Evolutionary conservation across 768 basidiomycete genomes (phyloP).

Genomic region (Zangia roseola): DNA sequence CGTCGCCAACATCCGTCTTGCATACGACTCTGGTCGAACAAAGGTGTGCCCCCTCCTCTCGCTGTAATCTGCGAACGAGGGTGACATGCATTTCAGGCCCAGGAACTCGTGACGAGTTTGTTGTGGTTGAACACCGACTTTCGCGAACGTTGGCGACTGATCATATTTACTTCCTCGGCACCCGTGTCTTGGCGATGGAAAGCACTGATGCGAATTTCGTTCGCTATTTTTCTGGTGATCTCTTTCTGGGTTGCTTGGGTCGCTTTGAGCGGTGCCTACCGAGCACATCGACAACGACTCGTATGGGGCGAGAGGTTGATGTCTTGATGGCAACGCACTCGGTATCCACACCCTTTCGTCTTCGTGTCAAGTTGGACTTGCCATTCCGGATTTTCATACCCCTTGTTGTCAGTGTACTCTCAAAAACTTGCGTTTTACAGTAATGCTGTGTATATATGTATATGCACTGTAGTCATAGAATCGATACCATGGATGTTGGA

Average conservation of each 20-base stretch:
- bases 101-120: constrained; percentile 59
- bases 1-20: constrained; percentile 57
- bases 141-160: constrained; percentile 70
- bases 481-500: too few species aligned
- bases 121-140: constrained; percentile 79
- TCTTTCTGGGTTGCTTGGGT: constrained; percentile 63
- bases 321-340: constrained; percentile 40
- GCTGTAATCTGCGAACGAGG: not conserved
- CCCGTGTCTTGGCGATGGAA: constrained; percentile 78
- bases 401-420: not conserved
- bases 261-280: constrained; percentile 62
- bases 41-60: constrained; percentile 45
- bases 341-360: not conserved
- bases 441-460: constrained; percentile 15
- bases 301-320: constrained; percentile 81
- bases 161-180: constrained; percentile 69
- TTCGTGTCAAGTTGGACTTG: not conserved
- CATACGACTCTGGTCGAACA: constrained; percentile 68
- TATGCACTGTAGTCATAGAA: constrained; percentile 16
- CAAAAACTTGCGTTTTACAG: not conserved
- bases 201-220: constrained; percentile 56
- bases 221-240: constrained; percentile 53
- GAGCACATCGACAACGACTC: constrained; percentile 70
- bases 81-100: constrained; percentile 44
- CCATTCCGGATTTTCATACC: not conserved